Evolutionary conservation across 345 rosid genomes (phyloP), one percentile per base, ranked within the genome.

Genomic region (Eucalyptus leucophloia): DNA sequence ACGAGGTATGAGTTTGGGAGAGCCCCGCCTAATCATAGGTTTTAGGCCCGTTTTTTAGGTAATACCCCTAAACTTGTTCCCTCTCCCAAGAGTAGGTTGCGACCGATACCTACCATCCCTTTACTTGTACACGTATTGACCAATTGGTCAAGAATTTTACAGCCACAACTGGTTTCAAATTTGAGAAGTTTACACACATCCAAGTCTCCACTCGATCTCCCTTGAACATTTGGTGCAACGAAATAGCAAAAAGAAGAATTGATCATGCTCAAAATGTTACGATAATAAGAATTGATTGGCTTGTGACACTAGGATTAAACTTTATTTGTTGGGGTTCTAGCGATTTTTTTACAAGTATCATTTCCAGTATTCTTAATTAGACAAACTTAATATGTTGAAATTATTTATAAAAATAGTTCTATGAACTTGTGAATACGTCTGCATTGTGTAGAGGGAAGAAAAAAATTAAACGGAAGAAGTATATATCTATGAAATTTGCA

Each of bases 181-280:
- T 69, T 0, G 28, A 93, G 88, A 97, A 97, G 89, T 86, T 93
- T 12, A 95, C 91, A 86, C 97, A 95, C 2, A 50, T 50, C 0
- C 19, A 50, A 5, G 96, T 86, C 98, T 91, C 93, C 7, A 96
- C 95, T 32, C 15, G 92, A 19, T 94, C 97, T 86, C 95, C 95
- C 90, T 95, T 90, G 19, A 96, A 82, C 98, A 97, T 93, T 95
- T 95, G 95, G 97, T 97, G 86, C 69, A 90, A 54, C 50, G 90
- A 18, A 7, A 87, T 67, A 26, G 47, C 8, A 54, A 87, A 54
- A 34, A 49, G 17, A 85, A 18, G 4, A 62, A 7, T 30, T 65
- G 72, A 65, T n/a, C 5, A 65, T 30, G 19, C 10, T 65, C 37
- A 62, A 62, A 62, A 30, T 62, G 34, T 62, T 62, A 60, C 8